Evolutionary conservation across 2,329 filamentous ascomycete genomes (phyloP).

Genomic region (Sporothrix protearum): DNA sequence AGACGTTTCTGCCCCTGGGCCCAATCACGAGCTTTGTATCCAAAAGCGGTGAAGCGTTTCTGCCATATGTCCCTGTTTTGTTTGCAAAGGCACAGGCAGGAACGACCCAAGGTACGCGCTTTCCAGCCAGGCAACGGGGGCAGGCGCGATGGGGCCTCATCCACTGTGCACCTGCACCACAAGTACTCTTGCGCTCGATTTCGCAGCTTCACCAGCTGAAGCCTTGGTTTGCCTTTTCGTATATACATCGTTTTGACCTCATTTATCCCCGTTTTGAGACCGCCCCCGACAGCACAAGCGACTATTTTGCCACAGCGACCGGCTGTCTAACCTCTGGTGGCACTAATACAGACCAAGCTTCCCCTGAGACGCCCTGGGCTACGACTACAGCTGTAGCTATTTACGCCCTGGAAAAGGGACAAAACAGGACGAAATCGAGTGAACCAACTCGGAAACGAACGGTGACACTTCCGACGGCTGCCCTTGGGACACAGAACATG

Average conservation of each 20-base stretch:
- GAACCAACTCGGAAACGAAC: not conserved
- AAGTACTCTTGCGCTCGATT: not conserved
- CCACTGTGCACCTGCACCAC: not conserved
- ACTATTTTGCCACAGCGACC: not conserved
- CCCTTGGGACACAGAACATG: not conserved
- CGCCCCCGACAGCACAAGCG: not conserved
- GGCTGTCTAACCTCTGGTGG: not conserved
- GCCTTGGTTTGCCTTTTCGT: not conserved
- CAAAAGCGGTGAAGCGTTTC: conserved; percentile 26
- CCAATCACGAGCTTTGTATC: conserved; percentile 18
- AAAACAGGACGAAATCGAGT: not conserved
- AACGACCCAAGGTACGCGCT: conserved; percentile 13
- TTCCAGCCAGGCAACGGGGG: conserved; percentile 20
- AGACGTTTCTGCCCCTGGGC: not conserved
- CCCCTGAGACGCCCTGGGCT: not conserved
- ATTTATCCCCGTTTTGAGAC: not conserved
- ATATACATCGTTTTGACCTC: conserved; percentile 11
- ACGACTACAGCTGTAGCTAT: not conserved
- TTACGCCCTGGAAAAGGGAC: not conserved
- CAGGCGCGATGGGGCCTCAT: conserved; percentile 1
- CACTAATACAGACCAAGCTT: not conserved
- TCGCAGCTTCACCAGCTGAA: not conserved
- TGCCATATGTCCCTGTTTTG: conserved; percentile 22
- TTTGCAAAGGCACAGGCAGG: conserved; percentile 21
- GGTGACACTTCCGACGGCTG: not conserved